Evolutionary conservation across 129 eudicot species (phyloP).

Genomic region (Tanacetum coccineum): DNA sequence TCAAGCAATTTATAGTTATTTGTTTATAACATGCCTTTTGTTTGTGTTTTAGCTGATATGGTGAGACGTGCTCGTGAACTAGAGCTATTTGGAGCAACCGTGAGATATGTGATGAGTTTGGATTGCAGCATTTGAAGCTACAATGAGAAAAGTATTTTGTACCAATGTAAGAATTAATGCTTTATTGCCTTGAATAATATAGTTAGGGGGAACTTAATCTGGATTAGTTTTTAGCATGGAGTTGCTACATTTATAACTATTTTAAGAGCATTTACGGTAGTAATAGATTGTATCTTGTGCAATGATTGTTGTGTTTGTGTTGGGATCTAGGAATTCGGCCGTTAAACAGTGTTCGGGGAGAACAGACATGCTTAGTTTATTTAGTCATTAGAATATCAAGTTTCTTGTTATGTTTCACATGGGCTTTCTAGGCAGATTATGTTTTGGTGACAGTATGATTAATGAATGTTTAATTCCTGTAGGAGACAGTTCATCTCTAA

Average conservation of each 20-base stretch:
- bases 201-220: neutral
- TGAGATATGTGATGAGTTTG: neutral
- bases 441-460: too few species aligned
- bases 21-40: neutral
- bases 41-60: slow-evolving; percentile 18
- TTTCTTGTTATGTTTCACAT: neutral
- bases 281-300: slow-evolving; percentile 3
- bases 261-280: neutral
- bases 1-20: neutral
- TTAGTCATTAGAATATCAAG: neutral
- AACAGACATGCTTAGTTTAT: neutral
- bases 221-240: slow-evolving; percentile 16
- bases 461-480: too few species aligned
- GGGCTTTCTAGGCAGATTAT: too few species aligned
- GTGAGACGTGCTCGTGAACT: slow-evolving; percentile 8
- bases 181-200: neutral
- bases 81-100: slow-evolving; percentile 2
- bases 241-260: slow-evolving; percentile 4
- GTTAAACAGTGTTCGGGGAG: neutral
- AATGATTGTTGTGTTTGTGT: neutral
- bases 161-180: slow-evolving; percentile 19
- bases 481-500: too few species aligned
- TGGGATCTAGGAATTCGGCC: neutral
- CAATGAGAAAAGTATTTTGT: slow-evolving; percentile 1
- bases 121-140: slow-evolving; percentile 10